A percentile compares a stretch with the other conserved stretches of the same genome.
phyloP scores from a whole-genome alignment of 2,329 filamentous ascomycete genomes.

The Claviceps arundinis region DNA sequence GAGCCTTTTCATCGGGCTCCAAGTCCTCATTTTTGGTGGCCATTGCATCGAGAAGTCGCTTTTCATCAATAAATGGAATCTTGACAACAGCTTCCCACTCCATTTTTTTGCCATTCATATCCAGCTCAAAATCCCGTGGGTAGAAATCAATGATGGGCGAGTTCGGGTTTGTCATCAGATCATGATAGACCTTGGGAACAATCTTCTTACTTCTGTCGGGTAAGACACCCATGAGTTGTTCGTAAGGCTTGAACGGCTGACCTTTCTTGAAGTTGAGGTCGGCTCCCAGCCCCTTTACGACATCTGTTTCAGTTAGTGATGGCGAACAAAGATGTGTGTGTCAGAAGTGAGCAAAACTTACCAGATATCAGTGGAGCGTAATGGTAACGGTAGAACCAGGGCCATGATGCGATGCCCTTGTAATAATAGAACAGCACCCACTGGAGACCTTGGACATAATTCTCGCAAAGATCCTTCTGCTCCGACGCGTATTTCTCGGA shows the following conservation, averaged over 20 bases:
- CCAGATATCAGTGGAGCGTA: conserved; percentile 93
- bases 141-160: conserved; percentile 98
- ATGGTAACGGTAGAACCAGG: conserved; percentile 95
- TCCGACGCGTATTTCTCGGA: conserved; percentile 63
- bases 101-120: conserved; percentile 99
- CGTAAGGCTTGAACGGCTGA: conserved; percentile 86
- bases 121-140: conserved; percentile 87
- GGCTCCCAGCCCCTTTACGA: conserved; percentile 74
- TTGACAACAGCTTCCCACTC: conserved; percentile 99
- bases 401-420: conserved; percentile 91
- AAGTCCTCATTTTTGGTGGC: conserved; percentile 66
- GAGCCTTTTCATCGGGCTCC: conserved; percentile 61
- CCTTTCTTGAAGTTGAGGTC: conserved; percentile 88
- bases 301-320: conserved; percentile 42
- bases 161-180: conserved; percentile 78
- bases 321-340: not conserved
- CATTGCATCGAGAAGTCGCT: conserved; percentile 75
- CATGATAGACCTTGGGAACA: conserved; percentile 75
- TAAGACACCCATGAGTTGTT: conserved; percentile 96
- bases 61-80: conserved; percentile 96
- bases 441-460: conserved; percentile 93
- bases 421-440: conserved; percentile 99
- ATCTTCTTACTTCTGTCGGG: conserved; percentile 96
- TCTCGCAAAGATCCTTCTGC: conserved; percentile 72
- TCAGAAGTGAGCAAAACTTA: conserved; percentile 19